Conservation (phyloP, 2,329 filamentous ascomycete genomes). For the Beauveria sp. region DNA sequence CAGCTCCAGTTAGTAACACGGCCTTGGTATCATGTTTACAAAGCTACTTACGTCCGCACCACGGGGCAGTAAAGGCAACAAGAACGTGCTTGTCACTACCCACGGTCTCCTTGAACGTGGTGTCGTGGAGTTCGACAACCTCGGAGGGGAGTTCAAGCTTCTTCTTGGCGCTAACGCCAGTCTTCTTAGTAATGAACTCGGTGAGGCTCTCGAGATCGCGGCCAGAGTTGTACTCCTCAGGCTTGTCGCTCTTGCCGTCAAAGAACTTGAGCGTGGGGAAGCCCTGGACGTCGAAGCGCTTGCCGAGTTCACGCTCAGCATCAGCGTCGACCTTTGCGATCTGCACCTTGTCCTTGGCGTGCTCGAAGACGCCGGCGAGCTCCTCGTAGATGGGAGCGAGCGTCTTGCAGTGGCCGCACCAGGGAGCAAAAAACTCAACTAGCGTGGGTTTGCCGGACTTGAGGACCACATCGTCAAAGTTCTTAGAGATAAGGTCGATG, state of each 20-base stretch:
- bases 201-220: constrained; percentile 81
- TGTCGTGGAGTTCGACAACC: constrained; percentile 74
- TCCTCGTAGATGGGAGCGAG: constrained; percentile 94
- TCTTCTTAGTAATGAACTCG: constrained; percentile 79
- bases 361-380: constrained; percentile 66
- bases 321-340: constrained; percentile 97
- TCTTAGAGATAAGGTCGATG: constrained; percentile 78
- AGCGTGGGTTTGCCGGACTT: constrained; percentile 91
- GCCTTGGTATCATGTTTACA: no score
- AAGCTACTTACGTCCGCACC: constrained; percentile 83
- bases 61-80: constrained; percentile 95
- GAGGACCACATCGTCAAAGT: constrained; percentile 86
- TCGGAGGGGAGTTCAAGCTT: constrained; percentile 65
- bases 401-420: constrained; percentile 99
- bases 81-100: constrained; percentile 83
- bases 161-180: constrained; percentile 71
- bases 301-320: constrained; percentile 73
- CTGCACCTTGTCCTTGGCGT: constrained; percentile 63
- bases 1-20: constrained; percentile 5
- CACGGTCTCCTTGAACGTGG: constrained; percentile 67
- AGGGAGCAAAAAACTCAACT: constrained; percentile 96
- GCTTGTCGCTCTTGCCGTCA: constrained; percentile 84
- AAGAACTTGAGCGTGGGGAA: constrained; percentile 98
- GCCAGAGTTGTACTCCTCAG: constrained; percentile 77
- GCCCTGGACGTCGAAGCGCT: constrained; percentile 81